Conservation (phyloP, 2,329 filamentous ascomycete genomes). For the Pseudogymnoascus destructans region DNA sequence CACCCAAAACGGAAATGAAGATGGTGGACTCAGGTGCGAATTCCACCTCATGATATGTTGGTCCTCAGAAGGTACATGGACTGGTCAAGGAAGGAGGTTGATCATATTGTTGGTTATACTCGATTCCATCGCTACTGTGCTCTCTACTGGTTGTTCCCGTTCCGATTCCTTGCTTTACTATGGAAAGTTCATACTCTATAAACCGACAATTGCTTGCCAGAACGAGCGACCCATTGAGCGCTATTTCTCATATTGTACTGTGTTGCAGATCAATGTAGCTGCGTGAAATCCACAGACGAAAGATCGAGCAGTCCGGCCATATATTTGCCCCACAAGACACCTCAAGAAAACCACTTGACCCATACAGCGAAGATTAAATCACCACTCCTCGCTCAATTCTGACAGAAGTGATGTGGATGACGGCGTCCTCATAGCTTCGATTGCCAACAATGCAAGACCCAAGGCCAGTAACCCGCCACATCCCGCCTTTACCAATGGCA, state of each 20-base stretch:
- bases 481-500: slow-evolving; percentile 13
- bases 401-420: background rate
- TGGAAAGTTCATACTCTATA: background rate
- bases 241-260: background rate
- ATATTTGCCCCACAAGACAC: background rate
- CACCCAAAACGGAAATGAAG: background rate
- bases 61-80: background rate
- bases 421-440: background rate
- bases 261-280: background rate
- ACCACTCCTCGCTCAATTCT: background rate
- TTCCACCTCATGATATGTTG: background rate
- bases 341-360: background rate
- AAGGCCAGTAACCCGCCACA: slow-evolving; percentile 15
- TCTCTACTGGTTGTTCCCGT: background rate
- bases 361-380: background rate
- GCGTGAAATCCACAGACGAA: background rate
- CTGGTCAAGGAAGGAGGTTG: background rate
- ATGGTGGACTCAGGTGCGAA: background rate
- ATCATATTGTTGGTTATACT: background rate
- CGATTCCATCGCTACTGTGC: background rate
- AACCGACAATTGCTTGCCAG: background rate
- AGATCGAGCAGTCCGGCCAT: background rate
- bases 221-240: background rate
- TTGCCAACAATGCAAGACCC: background rate
- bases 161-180: background rate